Conservation (phyloP, 805 yeast genomes). For the Danielia oregonensis region DNA sequence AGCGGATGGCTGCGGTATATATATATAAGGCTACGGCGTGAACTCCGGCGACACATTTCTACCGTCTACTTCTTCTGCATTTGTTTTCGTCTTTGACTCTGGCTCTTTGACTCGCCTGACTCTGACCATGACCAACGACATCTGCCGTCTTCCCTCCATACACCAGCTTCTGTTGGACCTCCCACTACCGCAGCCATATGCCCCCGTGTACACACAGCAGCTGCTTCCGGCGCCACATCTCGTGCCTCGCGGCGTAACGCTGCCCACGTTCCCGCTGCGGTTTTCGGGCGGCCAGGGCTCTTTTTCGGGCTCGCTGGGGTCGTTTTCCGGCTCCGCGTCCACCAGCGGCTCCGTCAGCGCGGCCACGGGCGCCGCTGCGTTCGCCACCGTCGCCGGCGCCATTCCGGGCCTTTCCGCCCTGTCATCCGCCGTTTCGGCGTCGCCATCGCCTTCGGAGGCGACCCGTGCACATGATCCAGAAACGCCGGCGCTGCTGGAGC, state of each 20-base stretch:
- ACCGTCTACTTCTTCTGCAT: neutral
- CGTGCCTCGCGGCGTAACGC: conserved; percentile 3
- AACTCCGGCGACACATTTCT: neutral
- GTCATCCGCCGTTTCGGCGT: conserved; percentile 1
- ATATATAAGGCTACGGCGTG: neutral
- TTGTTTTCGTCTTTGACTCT: neutral
- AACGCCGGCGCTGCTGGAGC: conserved; percentile 1
- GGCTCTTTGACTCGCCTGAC: neutral
- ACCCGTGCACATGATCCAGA: neutral
- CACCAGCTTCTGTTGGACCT: conserved; percentile 33
- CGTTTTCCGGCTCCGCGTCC: no score
- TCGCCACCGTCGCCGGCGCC: neutral
- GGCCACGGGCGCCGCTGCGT: conserved; percentile 1
- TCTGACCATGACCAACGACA: conserved; percentile 11
- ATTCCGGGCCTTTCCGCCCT: conserved; percentile 2
- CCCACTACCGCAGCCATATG: conserved; percentile 16
- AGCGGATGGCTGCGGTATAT: conserved; percentile 2
- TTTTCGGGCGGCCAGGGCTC: no score
- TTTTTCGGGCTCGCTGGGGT: no score
- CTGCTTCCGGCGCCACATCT: conserved; percentile 1
- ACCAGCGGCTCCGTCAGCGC: neutral
- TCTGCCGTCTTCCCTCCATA: conserved; percentile 30
- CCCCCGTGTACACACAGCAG: conserved; percentile 1
- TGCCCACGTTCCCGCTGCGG: no score
- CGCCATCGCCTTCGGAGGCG: neutral